Evolutionary conservation across 225 moss, liverwort and hornwort genomes (phyloP), one percentile per base, ranked within the genome.

Genomic region (Polytrichum formosum): DNA sequence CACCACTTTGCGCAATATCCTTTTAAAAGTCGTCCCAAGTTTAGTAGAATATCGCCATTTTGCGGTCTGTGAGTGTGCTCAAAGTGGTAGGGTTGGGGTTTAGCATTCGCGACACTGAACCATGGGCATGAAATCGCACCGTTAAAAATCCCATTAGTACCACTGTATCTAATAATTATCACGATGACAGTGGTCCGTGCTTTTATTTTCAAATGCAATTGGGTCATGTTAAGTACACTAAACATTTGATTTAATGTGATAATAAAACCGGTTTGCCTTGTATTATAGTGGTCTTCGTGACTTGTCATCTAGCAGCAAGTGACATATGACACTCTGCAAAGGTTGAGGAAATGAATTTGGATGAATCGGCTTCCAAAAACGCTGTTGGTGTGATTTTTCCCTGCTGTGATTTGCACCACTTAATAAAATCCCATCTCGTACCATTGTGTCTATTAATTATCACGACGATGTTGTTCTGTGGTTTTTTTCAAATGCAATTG

Each of bases 1-100:
- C 7, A 54, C 78, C 9, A 75, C 82, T 56, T 74, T 97, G 75
- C 90, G 97, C 81, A 83, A 97, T 97, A 97, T 97, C 97, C 97
- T 94, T 67, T 70, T 21, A 46, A 46, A 46, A 46, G 10, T 46
- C 46, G 4, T 37, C 27, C 21, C 7, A 63, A 37, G 60, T 68
- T 67, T 46, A 16, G 27, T 7, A 16, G 59, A 58, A 26, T 9
- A 18, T 26, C 28, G 9, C 31, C 22, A 2, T 6, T 25, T 6
- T 26, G 18, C 23, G 13, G 3, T 25, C 17, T 9, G 26, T 17
- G 23, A 21, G 64, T 26, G 63, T 27, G 22, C n/a, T 23, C 13
- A 17, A 28, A 28, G 21, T 55, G 18, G 46, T 54, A 4, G 16
- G 28, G 25, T 6, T 64, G n/a, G 22, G 63, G 5, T 54, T 54